These are phyloP conservation scores for Mesembryanthemum crystallinum DNA, from an alignment of 148 eudicot genomes.

Conservation along the genomic window DNA sequence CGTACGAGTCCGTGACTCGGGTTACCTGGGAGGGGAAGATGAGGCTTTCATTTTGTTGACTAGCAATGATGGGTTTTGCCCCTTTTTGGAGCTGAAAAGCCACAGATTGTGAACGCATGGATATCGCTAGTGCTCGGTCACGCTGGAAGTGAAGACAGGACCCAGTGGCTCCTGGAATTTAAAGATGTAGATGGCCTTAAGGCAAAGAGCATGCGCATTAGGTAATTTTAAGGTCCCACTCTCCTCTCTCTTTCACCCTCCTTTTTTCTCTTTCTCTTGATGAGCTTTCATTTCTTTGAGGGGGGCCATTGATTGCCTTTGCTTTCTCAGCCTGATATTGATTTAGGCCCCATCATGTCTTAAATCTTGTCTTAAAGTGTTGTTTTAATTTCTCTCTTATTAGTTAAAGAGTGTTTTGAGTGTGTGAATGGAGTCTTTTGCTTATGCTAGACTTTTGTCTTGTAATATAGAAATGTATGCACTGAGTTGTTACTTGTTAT, in stretches of 20 bases:
- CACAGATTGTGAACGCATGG: conserved; percentile 41
- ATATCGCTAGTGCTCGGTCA: conserved; percentile 32
- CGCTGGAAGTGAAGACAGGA: conserved; percentile 27
- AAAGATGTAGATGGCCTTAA: conserved; percentile 7
- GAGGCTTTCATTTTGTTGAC: conserved; percentile 28
- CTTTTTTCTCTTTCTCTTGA: conserved; percentile 22
- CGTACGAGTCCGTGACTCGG: background rate
- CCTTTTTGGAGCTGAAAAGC: conserved; percentile 33
- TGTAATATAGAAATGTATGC: conserved; percentile 20
- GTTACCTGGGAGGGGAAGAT: background rate
- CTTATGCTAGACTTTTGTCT: conserved; percentile 24
- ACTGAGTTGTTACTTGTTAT: background rate
- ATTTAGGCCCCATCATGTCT: conserved; percentile 17
- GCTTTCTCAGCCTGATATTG: conserved; percentile 25
- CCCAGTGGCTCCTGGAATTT: conserved; percentile 13
- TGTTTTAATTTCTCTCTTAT: conserved; percentile 4
- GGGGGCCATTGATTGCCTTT: background rate
- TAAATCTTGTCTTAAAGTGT: conserved; percentile 24
- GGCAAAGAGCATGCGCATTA: conserved; percentile 50
- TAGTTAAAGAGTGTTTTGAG: background rate
- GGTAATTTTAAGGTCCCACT: conserved; percentile 52
- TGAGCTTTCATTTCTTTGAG: conserved; percentile 28
- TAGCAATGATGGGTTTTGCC: conserved; percentile 38
- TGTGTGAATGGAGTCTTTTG: conserved; percentile 15
- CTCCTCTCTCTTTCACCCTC: conserved; percentile 19